A percentile compares a stretch with the other conserved stretches of the same genome.
phyloP scores from a whole-genome alignment of 352 stramenopile genomes.

The Phytophthora macrochlamydospora region DNA sequence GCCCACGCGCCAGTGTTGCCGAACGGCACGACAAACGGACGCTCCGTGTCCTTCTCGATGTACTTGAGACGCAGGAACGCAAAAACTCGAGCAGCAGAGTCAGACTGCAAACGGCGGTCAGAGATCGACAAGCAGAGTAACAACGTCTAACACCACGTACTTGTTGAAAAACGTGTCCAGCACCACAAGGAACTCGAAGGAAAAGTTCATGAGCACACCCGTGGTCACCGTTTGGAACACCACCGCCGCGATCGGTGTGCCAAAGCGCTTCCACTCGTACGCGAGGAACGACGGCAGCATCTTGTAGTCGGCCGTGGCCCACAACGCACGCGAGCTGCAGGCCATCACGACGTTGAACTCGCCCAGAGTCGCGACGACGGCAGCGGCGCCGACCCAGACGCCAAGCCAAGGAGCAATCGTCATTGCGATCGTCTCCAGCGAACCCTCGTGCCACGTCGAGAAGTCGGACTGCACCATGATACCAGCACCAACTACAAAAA shows the following conservation, averaged over 20 bases:
- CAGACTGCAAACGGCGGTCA: slow-evolving; percentile 36
- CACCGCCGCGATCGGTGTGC: slow-evolving; percentile 77
- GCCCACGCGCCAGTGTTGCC: slow-evolving; percentile 71
- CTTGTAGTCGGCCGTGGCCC: slow-evolving; percentile 84
- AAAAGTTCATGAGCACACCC: slow-evolving; percentile 85
- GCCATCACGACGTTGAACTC: slow-evolving; percentile 91
- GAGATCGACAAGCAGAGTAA: neutral
- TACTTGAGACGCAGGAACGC: slow-evolving; percentile 87
- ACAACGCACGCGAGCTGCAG: slow-evolving; percentile 80
- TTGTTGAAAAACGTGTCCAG: slow-evolving; percentile 91
- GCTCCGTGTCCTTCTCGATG: slow-evolving; percentile 71
- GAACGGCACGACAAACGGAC: slow-evolving; percentile 78
- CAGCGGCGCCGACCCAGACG: slow-evolving; percentile 79
- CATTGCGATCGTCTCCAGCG: slow-evolving; percentile 80
- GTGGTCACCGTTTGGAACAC: slow-evolving; percentile 80
- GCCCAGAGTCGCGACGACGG: slow-evolving; percentile 77
- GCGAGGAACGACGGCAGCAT: slow-evolving; percentile 75
- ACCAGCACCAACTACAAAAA: slow-evolving; percentile 56
- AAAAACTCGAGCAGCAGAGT: slow-evolving; percentile 87
- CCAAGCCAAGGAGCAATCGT: slow-evolving; percentile 72
- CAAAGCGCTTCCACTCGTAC: slow-evolving; percentile 76
- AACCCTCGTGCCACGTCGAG: slow-evolving; percentile 72
- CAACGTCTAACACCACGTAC: slow-evolving; percentile 38
- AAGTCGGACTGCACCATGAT: slow-evolving; percentile 83
- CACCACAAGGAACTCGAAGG: slow-evolving; percentile 82